These are phyloP conservation scores for Tylopilus sp. DNA, from an alignment of 768 basidiomycete genomes.

Conservation along the genomic window DNA sequence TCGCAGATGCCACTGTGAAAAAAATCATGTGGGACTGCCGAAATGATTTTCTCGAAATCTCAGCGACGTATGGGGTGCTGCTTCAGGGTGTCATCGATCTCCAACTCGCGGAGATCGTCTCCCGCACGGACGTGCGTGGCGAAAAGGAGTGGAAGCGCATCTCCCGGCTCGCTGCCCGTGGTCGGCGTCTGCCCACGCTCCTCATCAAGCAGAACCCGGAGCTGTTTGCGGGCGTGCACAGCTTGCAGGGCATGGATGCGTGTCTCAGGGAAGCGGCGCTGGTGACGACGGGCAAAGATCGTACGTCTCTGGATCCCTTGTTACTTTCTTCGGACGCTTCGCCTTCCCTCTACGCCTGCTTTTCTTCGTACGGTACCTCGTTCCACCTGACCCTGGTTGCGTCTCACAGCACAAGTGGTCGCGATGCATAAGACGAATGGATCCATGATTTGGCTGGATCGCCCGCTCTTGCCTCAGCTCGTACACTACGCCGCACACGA, in stretches of 20 bases:
- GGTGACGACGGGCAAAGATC: conserved; percentile 30
- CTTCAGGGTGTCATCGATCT: conserved; percentile 38
- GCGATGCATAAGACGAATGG: conserved; percentile 34
- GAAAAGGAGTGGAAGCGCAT: conserved; percentile 28
- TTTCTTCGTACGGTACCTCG: too few relatives aligned
- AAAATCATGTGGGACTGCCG: conserved; percentile 45
- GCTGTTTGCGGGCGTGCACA: conserved; percentile 31
- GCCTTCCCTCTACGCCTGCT: neutral
- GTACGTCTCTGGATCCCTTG: conserved; percentile 19
- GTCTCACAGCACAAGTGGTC: conserved; percentile 31
- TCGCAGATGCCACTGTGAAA: conserved; percentile 27
- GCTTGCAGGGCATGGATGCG: conserved; percentile 34
- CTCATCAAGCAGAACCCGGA: conserved; percentile 23
- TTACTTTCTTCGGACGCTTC: neutral
- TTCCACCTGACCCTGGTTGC: neutral
- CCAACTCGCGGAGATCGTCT: conserved; percentile 38
- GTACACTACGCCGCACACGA: conserved; percentile 43
- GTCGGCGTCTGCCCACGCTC: conserved; percentile 22
- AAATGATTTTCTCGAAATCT: conserved; percentile 38
- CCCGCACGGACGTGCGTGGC: conserved; percentile 22
- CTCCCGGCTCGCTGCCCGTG: conserved; percentile 22
- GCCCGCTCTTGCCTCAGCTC: conserved; percentile 36
- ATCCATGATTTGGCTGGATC: conserved; percentile 31
- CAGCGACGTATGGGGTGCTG: conserved; percentile 22
- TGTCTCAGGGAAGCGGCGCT: conserved; percentile 28